Conservation (phyloP, 441 rosid genomes). For the Erodium trifolium region DNA sequence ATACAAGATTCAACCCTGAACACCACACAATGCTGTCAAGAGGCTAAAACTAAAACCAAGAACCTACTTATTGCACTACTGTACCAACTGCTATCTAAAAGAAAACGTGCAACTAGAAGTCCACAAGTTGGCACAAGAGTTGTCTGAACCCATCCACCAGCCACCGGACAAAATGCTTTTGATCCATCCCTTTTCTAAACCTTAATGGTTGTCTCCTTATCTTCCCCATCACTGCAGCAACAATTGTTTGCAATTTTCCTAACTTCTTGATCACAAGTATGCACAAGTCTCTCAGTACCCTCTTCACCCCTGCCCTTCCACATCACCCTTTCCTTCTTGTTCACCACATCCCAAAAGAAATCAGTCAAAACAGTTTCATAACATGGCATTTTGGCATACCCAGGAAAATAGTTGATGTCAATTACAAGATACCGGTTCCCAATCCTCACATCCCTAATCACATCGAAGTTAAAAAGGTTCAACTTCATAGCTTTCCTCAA, state of each 20-base stretch:
- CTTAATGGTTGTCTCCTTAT: conserved; percentile 15
- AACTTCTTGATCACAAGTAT: conserved; percentile 19
- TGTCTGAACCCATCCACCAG: conserved; percentile 15
- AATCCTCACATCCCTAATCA: conserved; percentile 54
- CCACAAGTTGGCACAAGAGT: conserved; percentile 12
- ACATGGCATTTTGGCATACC: conserved; percentile 63
- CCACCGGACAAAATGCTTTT: conserved; percentile 11
- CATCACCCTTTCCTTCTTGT: conserved; percentile 15
- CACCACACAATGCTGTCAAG: conserved; percentile 27
- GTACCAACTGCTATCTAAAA: conserved; percentile 19
- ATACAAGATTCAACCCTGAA: conserved; percentile 30
- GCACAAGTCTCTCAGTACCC: conserved; percentile 1
- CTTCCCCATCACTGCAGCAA: conserved; percentile 24
- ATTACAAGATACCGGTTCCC: conserved; percentile 47
- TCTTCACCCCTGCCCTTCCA: conserved; percentile 15
- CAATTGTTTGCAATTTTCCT: conserved; percentile 19
- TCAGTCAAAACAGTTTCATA: conserved; percentile 54
- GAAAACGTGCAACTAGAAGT: conserved; percentile 14
- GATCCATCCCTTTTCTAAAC: conserved; percentile 5
- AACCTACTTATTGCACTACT: conserved; percentile 25
- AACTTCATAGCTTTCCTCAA: conserved; percentile 43
- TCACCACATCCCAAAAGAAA: conserved; percentile 45
- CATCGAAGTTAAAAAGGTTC: conserved; percentile 57
- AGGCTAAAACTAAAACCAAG: conserved; percentile 27
- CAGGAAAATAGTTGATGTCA: conserved; percentile 77